These are phyloP conservation scores for Penicillium longicatenatum DNA, from an alignment of 495 filamentous ascomycete species.

Conservation along the genomic window DNA sequence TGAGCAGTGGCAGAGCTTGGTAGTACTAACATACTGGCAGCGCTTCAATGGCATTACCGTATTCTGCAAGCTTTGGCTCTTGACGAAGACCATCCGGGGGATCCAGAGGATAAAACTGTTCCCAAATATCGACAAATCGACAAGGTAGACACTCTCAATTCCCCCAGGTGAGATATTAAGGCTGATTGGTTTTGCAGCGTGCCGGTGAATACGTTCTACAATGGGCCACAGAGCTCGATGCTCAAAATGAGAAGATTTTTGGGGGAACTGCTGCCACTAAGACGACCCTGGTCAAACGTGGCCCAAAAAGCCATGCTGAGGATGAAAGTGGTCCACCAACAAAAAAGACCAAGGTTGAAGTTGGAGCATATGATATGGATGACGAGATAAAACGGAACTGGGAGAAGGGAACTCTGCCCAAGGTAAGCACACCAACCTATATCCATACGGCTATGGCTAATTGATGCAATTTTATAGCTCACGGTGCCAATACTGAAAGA, in stretches of 20 bases:
- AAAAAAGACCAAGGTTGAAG: constrained; percentile 56
- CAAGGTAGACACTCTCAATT: constrained; percentile 51
- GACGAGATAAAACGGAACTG: constrained; percentile 63
- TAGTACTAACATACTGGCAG: constrained; percentile 23
- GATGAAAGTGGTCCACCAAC: constrained; percentile 32
- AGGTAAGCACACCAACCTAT: constrained; percentile 37
- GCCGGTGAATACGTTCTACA: constrained; percentile 74
- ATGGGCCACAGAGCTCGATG: constrained; percentile 71
- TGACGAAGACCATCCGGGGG: constrained; percentile 85
- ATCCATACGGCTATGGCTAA: constrained; percentile 7
- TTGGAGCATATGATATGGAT: constrained; percentile 40
- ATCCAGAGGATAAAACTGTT: constrained; percentile 77
- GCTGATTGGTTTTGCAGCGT: constrained; percentile 43
- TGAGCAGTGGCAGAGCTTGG: background rate
- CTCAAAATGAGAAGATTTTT: constrained; percentile 46
- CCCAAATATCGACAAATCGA: constrained; percentile 84
- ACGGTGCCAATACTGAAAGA: constrained; percentile 71
- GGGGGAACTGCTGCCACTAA: constrained; percentile 35
- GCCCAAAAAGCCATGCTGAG: constrained; percentile 37
- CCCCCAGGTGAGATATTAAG: background rate
- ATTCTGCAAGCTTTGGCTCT: constrained; percentile 91
- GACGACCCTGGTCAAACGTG: constrained; percentile 48
- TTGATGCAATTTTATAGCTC: constrained; percentile 40
- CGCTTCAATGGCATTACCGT: constrained; percentile 96
- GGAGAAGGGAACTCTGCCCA: constrained; percentile 61